Percentiles rank a stretch among this genome's conserved stretches.
phyloP scores from a whole-genome alignment of 495 filamentous ascomycete species.

The Cetradonia linearis region DNA sequence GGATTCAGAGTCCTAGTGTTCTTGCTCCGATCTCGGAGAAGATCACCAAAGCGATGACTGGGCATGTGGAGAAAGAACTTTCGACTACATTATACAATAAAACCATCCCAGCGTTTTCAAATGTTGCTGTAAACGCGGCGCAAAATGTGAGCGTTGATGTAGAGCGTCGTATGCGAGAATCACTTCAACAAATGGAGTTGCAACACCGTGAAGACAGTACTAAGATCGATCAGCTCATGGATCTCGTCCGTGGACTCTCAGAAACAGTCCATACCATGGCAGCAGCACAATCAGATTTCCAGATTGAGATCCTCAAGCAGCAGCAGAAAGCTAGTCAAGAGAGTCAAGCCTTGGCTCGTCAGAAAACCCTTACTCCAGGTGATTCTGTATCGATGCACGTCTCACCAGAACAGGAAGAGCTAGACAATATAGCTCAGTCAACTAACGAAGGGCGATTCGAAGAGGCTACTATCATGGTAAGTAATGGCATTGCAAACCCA shows the following conservation, averaged over 20 bases:
- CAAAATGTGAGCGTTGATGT: constrained; percentile 54
- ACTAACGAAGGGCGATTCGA: constrained; percentile 60
- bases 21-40: constrained; percentile 61
- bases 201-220: constrained; percentile 57
- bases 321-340: constrained; percentile 37
- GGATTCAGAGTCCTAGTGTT: constrained; percentile 56
- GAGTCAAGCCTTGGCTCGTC: constrained; percentile 18
- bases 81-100: constrained; percentile 47
- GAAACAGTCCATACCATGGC: constrained; percentile 65
- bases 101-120: constrained; percentile 56
- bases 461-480: constrained; percentile 55
- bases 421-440: constrained; percentile 52
- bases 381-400: constrained; percentile 25
- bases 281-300: constrained; percentile 51
- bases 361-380: constrained; percentile 17
- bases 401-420: constrained; percentile 53
- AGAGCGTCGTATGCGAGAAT: constrained; percentile 53
- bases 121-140: constrained; percentile 45
- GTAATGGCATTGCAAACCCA: constrained; percentile 17
- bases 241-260: constrained; percentile 57
- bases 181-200: constrained; percentile 55
- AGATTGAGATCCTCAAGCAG: constrained; percentile 48
- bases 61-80: constrained; percentile 60
- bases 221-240: constrained; percentile 77
- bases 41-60: constrained; percentile 51